phyloP scores from a whole-genome alignment of 2,329 filamentous ascomycete genomes.

The Fusarium tjaetaba region DNA sequence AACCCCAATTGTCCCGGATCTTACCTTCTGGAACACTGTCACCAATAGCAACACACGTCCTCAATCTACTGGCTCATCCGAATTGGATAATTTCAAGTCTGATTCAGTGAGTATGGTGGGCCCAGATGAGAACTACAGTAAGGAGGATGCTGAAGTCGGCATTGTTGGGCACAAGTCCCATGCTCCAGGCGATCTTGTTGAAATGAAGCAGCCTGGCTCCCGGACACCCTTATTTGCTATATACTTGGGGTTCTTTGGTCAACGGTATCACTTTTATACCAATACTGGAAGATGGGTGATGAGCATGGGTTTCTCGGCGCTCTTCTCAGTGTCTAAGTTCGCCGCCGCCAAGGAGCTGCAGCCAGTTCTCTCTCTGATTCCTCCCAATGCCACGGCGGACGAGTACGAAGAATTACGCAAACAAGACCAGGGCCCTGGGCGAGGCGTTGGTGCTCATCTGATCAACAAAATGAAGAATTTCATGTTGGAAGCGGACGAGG shows the following conservation, averaged over 20 bases:
- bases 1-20: constrained; percentile 34
- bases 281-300: constrained; percentile 61
- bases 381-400: constrained; percentile 42
- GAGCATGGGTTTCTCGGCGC: constrained; percentile 53
- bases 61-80: constrained; percentile 48
- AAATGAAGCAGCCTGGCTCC: constrained; percentile 54
- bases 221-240: constrained; percentile 61
- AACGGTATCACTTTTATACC: constrained; percentile 64
- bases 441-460: constrained; percentile 54
- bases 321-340: constrained; percentile 63
- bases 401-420: constrained; percentile 46
- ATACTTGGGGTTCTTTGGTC: constrained; percentile 62
- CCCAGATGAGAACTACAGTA: constrained; percentile 41
- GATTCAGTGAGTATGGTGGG: constrained; percentile 39
- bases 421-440: constrained; percentile 55
- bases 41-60: constrained; percentile 48
- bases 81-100: constrained; percentile 45
- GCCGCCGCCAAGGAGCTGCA: constrained; percentile 53
- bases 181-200: constrained; percentile 62
- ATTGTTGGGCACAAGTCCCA: constrained; percentile 42
- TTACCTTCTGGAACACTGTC: constrained; percentile 40
- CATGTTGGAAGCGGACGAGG: constrained; percentile 51
- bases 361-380: constrained; percentile 49
- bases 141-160: constrained; percentile 40
- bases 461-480: constrained; percentile 62